These are phyloP conservation scores for Candida insectalens DNA, from an alignment of 805 yeast species.

Conservation along the genomic window DNA sequence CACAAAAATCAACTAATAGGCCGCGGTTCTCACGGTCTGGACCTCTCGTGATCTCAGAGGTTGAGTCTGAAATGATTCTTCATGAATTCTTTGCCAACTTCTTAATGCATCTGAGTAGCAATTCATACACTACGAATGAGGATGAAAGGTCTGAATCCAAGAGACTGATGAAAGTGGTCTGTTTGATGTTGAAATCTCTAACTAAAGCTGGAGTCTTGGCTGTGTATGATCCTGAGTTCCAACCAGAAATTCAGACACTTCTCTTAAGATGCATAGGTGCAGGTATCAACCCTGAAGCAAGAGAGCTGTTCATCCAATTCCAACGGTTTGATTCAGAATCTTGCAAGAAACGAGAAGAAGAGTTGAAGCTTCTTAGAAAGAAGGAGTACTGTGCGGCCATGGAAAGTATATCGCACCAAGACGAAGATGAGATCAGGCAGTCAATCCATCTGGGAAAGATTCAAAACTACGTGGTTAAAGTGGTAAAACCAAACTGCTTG, in stretches of 20 bases:
- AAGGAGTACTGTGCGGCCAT: neutral
- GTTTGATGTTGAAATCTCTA: slow-evolving; percentile 52
- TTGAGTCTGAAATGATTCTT: slow-evolving; percentile 56
- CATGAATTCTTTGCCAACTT: slow-evolving; percentile 62
- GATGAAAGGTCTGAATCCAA: slow-evolving; percentile 21
- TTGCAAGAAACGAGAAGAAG: no score
- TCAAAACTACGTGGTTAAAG: no score
- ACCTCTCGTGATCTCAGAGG: slow-evolving; percentile 37
- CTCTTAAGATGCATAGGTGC: slow-evolving; percentile 57
- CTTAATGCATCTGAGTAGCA: slow-evolving; percentile 29
- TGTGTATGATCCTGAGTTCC: slow-evolving; percentile 40
- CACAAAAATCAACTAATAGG: slow-evolving; percentile 2
- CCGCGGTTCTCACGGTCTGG: slow-evolving; percentile 50
- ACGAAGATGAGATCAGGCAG: neutral
- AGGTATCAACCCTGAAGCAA: slow-evolving; percentile 45
- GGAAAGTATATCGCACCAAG: slow-evolving; percentile 2
- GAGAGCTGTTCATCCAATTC: slow-evolving; percentile 34
- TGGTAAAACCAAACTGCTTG: no score
- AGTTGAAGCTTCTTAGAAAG: neutral
- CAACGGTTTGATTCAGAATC: slow-evolving; percentile 3
- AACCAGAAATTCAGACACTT: slow-evolving; percentile 49
- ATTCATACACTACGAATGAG: slow-evolving; percentile 4
- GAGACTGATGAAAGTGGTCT: slow-evolving; percentile 42
- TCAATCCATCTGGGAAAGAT: neutral
- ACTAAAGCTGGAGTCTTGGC: slow-evolving; percentile 31